Percentiles rank a stretch among this genome's conserved stretches.
Evolutionary conservation across 352 stramenopile species (phyloP).

Genomic region (Peronospora belbahrii): DNA sequence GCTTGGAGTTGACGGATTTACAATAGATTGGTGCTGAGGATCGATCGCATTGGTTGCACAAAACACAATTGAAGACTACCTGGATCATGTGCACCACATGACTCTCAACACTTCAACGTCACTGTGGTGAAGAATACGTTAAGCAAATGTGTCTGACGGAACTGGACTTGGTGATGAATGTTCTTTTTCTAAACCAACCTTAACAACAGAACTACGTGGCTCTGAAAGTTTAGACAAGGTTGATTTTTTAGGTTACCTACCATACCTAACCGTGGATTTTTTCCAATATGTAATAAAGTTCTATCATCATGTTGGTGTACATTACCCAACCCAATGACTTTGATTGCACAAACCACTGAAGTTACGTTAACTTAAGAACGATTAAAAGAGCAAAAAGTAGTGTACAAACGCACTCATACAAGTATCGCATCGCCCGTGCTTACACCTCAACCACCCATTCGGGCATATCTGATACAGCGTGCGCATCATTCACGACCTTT

Average conservation of each 20-base stretch:
- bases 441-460: neutral
- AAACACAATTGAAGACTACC: too few species aligned
- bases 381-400: neutral
- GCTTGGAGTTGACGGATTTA: too few species aligned
- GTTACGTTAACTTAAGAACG: neutral
- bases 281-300: too few species aligned
- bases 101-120: neutral
- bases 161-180: neutral
- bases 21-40: neutral
- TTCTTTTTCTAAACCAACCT: too few species aligned
- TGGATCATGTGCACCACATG: neutral
- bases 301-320: too few species aligned
- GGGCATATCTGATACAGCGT: neutral
- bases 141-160: neutral
- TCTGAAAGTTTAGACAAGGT: too few species aligned
- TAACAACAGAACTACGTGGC: too few species aligned
- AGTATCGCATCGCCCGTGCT: neutral
- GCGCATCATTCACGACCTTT: neutral
- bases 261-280: too few species aligned
- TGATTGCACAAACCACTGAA: neutral
- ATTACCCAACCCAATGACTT: too few species aligned
- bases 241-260: too few species aligned
- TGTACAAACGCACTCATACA: neutral
- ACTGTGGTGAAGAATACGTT: neutral
- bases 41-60: neutral